Conservation (phyloP, 1,139 yeast species). For the Taphrina pruni region DNA sequence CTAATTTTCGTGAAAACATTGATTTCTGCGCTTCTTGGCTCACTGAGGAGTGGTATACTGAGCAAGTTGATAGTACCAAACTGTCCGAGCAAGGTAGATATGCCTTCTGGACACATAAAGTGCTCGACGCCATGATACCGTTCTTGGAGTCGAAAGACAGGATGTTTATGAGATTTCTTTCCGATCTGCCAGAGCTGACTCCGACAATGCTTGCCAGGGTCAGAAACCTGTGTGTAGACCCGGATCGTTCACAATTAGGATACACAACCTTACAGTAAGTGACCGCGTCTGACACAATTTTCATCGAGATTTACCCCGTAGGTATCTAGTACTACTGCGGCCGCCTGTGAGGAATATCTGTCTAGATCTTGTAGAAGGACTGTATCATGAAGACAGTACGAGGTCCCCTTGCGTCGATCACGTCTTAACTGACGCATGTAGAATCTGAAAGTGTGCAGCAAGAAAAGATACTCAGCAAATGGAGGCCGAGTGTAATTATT, state of each 20-base stretch:
- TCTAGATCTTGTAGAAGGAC: slow-evolving; percentile 65
- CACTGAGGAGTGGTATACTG: slow-evolving; percentile 87
- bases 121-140: slow-evolving; percentile 81
- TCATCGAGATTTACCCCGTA: slow-evolving; percentile 16
- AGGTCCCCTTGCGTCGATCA: background rate
- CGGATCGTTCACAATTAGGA: slow-evolving; percentile 79
- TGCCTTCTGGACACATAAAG: slow-evolving; percentile 69
- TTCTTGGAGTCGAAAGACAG: slow-evolving; percentile 81
- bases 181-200: slow-evolving; percentile 82
- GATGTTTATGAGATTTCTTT: slow-evolving; percentile 75
- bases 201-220: slow-evolving; percentile 66
- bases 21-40: slow-evolving; percentile 91
- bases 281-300: no score
- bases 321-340: slow-evolving; percentile 76
- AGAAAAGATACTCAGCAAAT: slow-evolving; percentile 35
- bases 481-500: slow-evolving; percentile 31
- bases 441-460: slow-evolving; percentile 30
- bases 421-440: background rate
- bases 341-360: slow-evolving; percentile 80
- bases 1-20: slow-evolving; percentile 71
- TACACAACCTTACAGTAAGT: slow-evolving; percentile 46
- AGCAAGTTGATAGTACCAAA: slow-evolving; percentile 55
- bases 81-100: slow-evolving; percentile 55
- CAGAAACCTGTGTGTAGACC: slow-evolving; percentile 81
- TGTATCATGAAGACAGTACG: slow-evolving; percentile 55